A percentile compares a stretch with the other conserved stretches of the same genome.
Evolutionary conservation across 257 asterid genomes (phyloP).

Genomic region (Eucommia ulmoides): DNA sequence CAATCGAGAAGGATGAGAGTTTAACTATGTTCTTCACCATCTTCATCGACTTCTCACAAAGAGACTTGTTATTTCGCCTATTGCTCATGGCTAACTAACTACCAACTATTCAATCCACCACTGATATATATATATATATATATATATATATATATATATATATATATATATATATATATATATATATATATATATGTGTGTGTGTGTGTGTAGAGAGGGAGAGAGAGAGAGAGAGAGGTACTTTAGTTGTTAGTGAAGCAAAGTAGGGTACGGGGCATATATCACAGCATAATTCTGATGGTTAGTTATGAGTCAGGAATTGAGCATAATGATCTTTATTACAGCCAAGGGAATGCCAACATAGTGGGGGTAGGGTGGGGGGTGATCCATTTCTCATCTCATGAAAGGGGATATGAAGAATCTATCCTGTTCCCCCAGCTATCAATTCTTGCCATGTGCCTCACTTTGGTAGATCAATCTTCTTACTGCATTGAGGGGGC

Average conservation of each 20-base stretch:
- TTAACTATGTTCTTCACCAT: constrained; percentile 8
- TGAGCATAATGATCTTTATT: too few species aligned
- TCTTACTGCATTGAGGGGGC: too few species aligned
- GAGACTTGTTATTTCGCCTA: constrained; percentile 5
- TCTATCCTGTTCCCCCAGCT: not conserved
- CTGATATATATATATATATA: not conserved
- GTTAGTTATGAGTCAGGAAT: too few species aligned
- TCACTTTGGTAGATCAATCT: too few species aligned
- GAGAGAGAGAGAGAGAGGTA: too few species aligned
- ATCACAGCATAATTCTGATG: too few species aligned
- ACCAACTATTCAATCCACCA: not conserved
- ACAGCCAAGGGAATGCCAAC: too few species aligned
- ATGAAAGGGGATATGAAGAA: not conserved
- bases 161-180: not conserved
- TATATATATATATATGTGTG: not conserved
- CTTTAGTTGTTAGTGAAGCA: too few species aligned
- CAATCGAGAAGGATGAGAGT: constrained; percentile 11
- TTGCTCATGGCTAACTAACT: not conserved
- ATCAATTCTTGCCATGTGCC: not conserved
- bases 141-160: too few species aligned
- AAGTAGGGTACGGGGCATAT: too few species aligned
- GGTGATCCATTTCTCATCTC: too few species aligned
- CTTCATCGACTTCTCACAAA: constrained; percentile 10
- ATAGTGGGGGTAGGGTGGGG: too few species aligned
- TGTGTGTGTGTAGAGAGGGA: not conserved